These are phyloP conservation scores for Nitzschia sp. DNA, from an alignment of 108 stramenopile species.

Conservation along the genomic window DNA sequence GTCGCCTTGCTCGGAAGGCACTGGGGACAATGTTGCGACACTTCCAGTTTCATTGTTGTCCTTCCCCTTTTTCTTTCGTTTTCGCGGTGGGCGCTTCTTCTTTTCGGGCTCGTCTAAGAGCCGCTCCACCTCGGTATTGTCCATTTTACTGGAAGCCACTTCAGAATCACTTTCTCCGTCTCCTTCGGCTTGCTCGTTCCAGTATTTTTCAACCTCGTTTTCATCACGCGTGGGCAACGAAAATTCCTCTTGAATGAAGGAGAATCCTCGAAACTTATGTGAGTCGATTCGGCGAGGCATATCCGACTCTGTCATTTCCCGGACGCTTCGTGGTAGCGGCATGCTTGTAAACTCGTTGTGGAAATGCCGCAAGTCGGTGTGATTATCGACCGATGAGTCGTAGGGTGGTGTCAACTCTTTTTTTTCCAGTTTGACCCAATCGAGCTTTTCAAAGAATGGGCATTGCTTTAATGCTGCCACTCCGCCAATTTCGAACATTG, in stretches of 20 bases:
- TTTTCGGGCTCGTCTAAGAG: conserved; percentile 41
- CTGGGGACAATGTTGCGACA: neutral
- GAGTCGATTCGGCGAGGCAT: conserved; percentile 60
- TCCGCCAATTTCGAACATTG: conserved; percentile 98
- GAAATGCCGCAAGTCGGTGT: conserved; percentile 82
- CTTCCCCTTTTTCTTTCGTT: conserved; percentile 13
- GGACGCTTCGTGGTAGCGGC: conserved; percentile 81
- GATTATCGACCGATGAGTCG: conserved; percentile 65
- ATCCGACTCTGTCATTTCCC: conserved; percentile 58
- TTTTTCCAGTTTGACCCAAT: conserved; percentile 89
- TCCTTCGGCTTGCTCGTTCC: conserved; percentile 64
- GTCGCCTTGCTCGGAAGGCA: neutral
- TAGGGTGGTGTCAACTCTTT: conserved; percentile 79
- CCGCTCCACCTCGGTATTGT: conserved; percentile 63
- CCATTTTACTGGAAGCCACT: conserved; percentile 68
- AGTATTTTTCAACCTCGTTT: conserved; percentile 72
- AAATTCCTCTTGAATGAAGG: conserved; percentile 83
- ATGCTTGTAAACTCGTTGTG: conserved; percentile 86
- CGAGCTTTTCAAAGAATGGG: conserved; percentile 84
- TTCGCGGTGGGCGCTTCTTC: conserved; percentile 20
- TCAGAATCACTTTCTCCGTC: conserved; percentile 84
- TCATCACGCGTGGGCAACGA: conserved; percentile 61
- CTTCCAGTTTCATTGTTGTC: neutral
- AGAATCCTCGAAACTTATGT: conserved; percentile 84
- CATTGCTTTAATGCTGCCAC: conserved; percentile 89